phyloP scores from a whole-genome alignment of 108 stramenopile species.

The Aurantiochytrium sp. region DNA sequence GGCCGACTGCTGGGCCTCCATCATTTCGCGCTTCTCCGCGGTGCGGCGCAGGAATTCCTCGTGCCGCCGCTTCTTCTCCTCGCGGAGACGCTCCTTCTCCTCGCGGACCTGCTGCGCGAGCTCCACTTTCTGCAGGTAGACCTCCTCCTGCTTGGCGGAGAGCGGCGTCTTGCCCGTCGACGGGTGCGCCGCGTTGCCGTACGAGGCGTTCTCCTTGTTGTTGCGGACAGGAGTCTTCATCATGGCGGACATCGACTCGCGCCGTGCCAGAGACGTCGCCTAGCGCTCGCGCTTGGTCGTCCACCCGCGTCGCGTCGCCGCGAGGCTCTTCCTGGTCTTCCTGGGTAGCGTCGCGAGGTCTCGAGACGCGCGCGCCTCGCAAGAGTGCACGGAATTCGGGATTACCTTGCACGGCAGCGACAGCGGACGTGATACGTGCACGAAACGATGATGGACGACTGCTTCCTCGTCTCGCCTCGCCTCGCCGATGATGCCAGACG shows the following conservation, averaged over 20 bases:
- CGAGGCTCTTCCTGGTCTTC: too few species aligned
- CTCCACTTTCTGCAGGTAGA: background rate
- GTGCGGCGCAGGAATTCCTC: background rate
- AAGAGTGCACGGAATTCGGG: too few species aligned
- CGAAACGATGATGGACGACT: too few species aligned
- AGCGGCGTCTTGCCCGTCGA: background rate
- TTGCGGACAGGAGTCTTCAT: background rate
- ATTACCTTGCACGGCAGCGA: too few species aligned
- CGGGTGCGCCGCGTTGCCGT: background rate
- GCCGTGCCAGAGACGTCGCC: too few species aligned
- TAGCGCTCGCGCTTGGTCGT: too few species aligned
- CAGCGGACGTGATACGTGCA: too few species aligned
- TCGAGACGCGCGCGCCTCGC: too few species aligned
- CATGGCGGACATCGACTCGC: background rate
- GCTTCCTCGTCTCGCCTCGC: too few species aligned
- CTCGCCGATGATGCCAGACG: too few species aligned
- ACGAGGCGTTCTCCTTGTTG: background rate
- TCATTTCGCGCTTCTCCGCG: background rate
- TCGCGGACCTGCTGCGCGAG: background rate
- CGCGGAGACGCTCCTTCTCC: conserved; percentile 20
- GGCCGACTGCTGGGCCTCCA: background rate
- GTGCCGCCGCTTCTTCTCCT: background rate
- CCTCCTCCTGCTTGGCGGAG: background rate
- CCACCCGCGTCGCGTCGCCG: too few species aligned
- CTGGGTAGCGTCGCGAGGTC: too few species aligned